Conservation (phyloP, 2,329 filamentous ascomycete genomes). For the Sporothrix globosa region DNA sequence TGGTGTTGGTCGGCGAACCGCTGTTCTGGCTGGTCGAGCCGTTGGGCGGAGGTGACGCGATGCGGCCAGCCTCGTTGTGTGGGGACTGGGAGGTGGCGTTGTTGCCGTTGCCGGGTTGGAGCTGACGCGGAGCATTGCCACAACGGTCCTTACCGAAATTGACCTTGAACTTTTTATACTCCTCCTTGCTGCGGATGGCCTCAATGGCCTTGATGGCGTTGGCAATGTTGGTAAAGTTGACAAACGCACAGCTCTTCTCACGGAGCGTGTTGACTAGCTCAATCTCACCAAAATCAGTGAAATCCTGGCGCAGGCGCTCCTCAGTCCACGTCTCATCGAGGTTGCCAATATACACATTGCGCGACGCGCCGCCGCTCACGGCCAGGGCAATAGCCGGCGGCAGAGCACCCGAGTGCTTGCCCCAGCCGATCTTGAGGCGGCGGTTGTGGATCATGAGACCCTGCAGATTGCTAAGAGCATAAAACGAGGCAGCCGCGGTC, state of each 20-base stretch:
- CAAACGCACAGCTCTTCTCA: constrained; percentile 99
- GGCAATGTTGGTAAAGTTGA: constrained; percentile 99
- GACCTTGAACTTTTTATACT: constrained; percentile 98
- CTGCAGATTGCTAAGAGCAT: constrained; percentile 94
- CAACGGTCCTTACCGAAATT: constrained; percentile 99
- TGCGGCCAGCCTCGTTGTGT: constrained; percentile 61
- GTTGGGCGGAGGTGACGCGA: constrained; percentile 63
- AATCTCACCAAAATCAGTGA: constrained; percentile 96
- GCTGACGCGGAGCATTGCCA: constrained; percentile 91
- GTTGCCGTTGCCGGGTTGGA: constrained; percentile 49
- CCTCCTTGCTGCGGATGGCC: constrained; percentile 88
- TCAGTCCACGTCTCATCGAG: constrained; percentile 97
- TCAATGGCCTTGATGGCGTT: constrained; percentile 99
- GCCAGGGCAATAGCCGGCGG: constrained; percentile 94
- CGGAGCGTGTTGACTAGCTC: constrained; percentile 94
- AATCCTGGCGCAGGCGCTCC: constrained; percentile 92
- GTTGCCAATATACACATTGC: constrained; percentile 98
- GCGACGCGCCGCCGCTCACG: constrained; percentile 94
- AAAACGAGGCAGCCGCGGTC: constrained; percentile 96
- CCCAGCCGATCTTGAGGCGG: constrained; percentile 97
- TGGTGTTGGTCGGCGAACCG: constrained; percentile 58
- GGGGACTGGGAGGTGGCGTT: constrained; percentile 60
- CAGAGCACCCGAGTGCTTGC: constrained; percentile 95
- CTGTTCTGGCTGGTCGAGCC: constrained; percentile 60
- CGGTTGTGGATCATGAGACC: constrained; percentile 99